phyloP scores from a whole-genome alignment of 2,329 filamentous ascomycete species.

The Sclerotinia minor region DNA sequence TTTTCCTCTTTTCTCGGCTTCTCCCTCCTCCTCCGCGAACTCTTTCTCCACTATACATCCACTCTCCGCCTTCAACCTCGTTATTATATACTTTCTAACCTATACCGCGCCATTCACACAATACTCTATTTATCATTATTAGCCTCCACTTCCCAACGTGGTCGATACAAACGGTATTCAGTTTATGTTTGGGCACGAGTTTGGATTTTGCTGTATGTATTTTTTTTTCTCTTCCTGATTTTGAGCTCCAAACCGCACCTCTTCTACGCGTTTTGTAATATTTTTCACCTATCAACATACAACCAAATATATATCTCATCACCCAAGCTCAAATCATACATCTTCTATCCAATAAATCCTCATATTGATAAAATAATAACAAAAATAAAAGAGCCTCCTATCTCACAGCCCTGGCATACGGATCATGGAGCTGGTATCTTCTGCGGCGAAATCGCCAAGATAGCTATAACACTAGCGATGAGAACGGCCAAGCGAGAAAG shows the following conservation, averaged over 20 bases:
- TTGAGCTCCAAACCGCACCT: too few species aligned
- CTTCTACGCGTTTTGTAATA: too few species aligned
- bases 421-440: constrained; percentile 9
- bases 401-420: neutral
- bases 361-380: neutral
- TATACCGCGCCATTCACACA: neutral
- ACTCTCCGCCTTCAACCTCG: neutral
- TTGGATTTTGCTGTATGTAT: neutral
- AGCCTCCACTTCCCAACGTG: too few species aligned
- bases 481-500: too few species aligned
- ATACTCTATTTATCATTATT: neutral
- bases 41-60: neutral
- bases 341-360: neutral
- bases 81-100: constrained; percentile 2
- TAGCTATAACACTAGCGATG: neutral
- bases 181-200: neutral
- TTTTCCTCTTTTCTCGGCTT: neutral
- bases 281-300: too few species aligned
- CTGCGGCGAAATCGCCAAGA: neutral
- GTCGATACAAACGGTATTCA: neutral
- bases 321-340: neutral
- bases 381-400: neutral
- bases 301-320: neutral
- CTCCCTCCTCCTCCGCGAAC: constrained; percentile 1
- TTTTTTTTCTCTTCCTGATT: neutral